Conservation (phyloP, 768 basidiomycete species). For the Cystofilobasidium bisporidii region DNA sequence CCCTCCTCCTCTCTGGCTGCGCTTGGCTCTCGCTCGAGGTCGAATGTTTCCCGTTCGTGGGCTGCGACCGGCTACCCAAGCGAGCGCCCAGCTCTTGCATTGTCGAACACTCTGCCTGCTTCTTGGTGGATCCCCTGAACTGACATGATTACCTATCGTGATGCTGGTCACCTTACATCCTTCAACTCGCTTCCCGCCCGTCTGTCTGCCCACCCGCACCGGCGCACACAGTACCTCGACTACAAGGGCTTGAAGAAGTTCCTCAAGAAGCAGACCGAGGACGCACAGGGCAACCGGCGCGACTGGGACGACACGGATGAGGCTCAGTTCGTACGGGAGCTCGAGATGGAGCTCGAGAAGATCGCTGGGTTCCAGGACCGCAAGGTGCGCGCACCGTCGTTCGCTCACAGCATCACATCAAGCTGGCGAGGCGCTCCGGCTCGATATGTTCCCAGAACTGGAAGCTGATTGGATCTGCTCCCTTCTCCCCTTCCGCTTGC, state of each 20-base stretch:
- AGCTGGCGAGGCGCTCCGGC: background rate
- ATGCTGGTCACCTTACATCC: no score
- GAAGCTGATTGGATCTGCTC: background rate
- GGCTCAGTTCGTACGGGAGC: conserved; percentile 62
- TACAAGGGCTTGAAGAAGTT: conserved; percentile 74
- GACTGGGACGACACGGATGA: conserved; percentile 73
- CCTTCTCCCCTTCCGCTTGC: background rate
- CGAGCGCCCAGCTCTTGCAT: no score
- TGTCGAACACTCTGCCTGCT: no score
- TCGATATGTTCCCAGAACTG: background rate
- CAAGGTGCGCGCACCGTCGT: conserved; percentile 50
- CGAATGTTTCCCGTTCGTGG: background rate
- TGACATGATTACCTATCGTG: no score
- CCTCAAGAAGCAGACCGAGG: conserved; percentile 21
- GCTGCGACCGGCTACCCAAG: background rate
- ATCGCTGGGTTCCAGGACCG: conserved; percentile 84
- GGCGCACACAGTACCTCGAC: conserved; percentile 56
- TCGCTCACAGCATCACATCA: background rate
- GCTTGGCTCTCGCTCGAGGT: no score
- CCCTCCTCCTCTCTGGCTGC: background rate
- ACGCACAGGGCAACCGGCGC: conserved; percentile 30
- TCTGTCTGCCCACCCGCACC: background rate
- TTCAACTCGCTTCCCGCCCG: background rate
- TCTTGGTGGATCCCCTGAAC: no score
- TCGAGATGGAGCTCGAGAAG: conserved; percentile 83